A percentile compares a stretch with the other conserved stretches of the same genome.
phyloP scores from a whole-genome alignment of 2,329 filamentous ascomycete species.

The Westerdykella sp. region DNA sequence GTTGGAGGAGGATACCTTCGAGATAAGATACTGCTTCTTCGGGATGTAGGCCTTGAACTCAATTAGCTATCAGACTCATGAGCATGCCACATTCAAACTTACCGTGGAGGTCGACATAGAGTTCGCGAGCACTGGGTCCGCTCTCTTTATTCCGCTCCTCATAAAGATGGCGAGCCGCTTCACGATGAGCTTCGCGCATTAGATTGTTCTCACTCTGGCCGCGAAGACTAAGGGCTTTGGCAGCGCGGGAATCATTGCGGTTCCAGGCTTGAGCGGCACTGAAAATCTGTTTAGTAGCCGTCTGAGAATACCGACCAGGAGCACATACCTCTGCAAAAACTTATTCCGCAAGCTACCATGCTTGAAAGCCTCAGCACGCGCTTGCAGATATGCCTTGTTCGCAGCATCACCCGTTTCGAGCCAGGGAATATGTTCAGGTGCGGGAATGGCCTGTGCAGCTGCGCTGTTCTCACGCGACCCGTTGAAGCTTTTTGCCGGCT shows the following conservation, averaged over 20 bases:
- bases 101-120: conserved; percentile 90
- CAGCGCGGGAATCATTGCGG: conserved; percentile 90
- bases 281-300: conserved; percentile 3
- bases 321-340: conserved; percentile 78
- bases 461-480: conserved; percentile 69
- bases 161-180: conserved; percentile 86
- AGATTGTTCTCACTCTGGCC: conserved; percentile 95
- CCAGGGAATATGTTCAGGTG: conserved; percentile 92
- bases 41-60: conserved; percentile 66
- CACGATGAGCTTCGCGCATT: conserved; percentile 94
- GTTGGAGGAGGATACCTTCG: conserved; percentile 78
- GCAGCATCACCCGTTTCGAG: conserved; percentile 84
- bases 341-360: conserved; percentile 95
- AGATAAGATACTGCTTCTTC: conserved; percentile 96
- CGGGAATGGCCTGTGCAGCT: conserved; percentile 75
- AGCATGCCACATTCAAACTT: conserved; percentile 7
- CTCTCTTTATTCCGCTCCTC: conserved; percentile 80
- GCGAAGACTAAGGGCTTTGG: conserved; percentile 87
- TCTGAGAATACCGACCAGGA: conserved; percentile 6
- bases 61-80: conserved; percentile 5
- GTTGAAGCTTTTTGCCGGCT: conserved; percentile 60
- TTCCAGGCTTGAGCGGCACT: conserved; percentile 98
- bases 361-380: conserved; percentile 91
- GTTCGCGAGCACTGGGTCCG: conserved; percentile 55
- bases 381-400: conserved; percentile 92